Evolutionary conservation across 495 filamentous ascomycete genomes (phyloP).

Genomic region (Cairneyella variabilis): DNA sequence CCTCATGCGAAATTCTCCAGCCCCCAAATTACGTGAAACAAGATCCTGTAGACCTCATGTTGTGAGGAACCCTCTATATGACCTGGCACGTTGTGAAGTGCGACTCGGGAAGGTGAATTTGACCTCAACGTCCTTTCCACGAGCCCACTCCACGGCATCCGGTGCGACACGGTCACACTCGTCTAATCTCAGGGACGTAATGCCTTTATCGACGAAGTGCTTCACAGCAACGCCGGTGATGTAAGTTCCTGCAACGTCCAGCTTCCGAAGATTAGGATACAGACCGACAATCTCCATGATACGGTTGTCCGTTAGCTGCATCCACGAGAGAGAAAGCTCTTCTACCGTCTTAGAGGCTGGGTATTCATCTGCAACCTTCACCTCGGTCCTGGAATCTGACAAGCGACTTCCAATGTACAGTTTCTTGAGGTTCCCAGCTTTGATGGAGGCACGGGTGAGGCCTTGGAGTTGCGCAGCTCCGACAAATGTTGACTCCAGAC

Average conservation of each 20-base stretch:
- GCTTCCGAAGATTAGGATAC: conserved; percentile 19
- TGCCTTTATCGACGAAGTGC: conserved; percentile 14
- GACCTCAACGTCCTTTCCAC: conserved; percentile 21
- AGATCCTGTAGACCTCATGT: too few species aligned
- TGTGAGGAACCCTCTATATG: too few species aligned
- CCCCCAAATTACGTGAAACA: too few species aligned
- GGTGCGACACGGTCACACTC: conserved; percentile 12
- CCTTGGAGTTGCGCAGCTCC: not conserved
- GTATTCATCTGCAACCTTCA: conserved; percentile 7
- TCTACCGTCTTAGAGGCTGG: conserved; percentile 14
- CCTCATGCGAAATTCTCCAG: too few species aligned
- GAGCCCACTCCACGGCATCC: conserved; percentile 25
- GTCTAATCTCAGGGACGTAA: conserved; percentile 16
- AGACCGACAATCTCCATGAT: conserved; percentile 8
- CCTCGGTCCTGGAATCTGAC: not conserved
- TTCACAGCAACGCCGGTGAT: conserved; percentile 24
- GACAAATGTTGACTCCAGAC: conserved; percentile 4
- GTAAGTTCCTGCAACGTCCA: conserved; percentile 19
- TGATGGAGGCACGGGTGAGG: conserved; percentile 12
- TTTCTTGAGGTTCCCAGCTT: conserved; percentile 11
- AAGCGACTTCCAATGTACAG: conserved; percentile 15
- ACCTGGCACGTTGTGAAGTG: too few species aligned
- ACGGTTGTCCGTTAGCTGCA: conserved; percentile 9
- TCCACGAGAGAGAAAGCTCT: conserved; percentile 9
- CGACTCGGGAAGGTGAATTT: conserved; percentile 11